Evolutionary conservation across 768 basidiomycete genomes (phyloP), one percentile per base, ranked within the genome.

Genomic region (Trametes cingulata): DNA sequence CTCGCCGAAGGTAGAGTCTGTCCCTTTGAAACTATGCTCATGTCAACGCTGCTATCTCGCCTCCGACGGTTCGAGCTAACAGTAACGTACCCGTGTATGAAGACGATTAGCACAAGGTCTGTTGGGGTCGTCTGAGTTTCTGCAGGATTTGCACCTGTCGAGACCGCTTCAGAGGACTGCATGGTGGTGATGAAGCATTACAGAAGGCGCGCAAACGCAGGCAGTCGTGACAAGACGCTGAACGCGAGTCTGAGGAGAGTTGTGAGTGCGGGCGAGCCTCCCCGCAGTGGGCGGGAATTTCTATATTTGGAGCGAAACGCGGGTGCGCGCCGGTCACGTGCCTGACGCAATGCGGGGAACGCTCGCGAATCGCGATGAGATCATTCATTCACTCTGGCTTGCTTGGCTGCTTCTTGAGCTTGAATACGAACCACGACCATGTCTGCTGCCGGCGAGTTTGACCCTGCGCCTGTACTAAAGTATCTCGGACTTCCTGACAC

Each of bases 61-160:
- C 10, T 20, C 27, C 7, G 13, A 3, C 14, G 25, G 12, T 5
- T 19, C 1, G 19, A 5, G 15, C 13, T 39, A 7, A 17, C 19
- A 39, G 25, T 15, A 19, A 81, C 82, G 71, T 78, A 92, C 71
- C 91, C 92, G 65, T 93, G 92, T 27, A 93, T 86, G 69, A 91
- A 93, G 39, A 93, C 76, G 56, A 91, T 69, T 37, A 93, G 78
- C 4, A 93, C 73, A 7, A 80, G 63, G n/a, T 85, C 83, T 22
- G 60, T 52, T 27, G 76, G 65, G 36, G 70, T 33, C 10, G 57
- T 24, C 15, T 35, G 8, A 40, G 42, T 14, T 1, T 45, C 47
- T 6, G 54, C 1, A 27, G 22, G 15, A 24, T 40, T n/a, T 3
- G n/a, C 40, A 27, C 33, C 20, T 20, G 56, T 5, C 1, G 39